phyloP scores from a whole-genome alignment of 2,329 filamentous ascomycete genomes.

The Akanthomyces uredinophilus region DNA sequence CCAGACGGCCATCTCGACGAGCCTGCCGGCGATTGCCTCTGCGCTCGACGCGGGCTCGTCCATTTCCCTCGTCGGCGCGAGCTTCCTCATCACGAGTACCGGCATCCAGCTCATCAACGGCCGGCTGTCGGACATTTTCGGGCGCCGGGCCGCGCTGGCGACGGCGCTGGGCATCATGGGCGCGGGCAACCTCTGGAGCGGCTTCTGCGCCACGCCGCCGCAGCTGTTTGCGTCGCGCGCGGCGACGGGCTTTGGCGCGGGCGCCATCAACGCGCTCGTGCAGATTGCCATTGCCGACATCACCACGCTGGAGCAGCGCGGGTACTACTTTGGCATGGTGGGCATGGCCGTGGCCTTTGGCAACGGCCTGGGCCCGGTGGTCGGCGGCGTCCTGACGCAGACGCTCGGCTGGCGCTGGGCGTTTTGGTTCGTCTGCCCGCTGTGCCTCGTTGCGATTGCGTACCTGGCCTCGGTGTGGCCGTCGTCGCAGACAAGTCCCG shows the following conservation, averaged over 20 bases:
- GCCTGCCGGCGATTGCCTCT: conserved; percentile 1
- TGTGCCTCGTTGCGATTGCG: background rate
- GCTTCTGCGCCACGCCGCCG: background rate
- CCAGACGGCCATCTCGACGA: conserved; percentile 8
- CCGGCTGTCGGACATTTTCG: conserved; percentile 4
- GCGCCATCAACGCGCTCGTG: conserved; percentile 7
- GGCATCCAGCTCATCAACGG: conserved; percentile 9
- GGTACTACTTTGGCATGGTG: conserved; percentile 8
- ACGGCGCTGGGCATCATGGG: conserved; percentile 4
- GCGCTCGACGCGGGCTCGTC: conserved; percentile 6
- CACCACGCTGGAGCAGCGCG: conserved; percentile 2
- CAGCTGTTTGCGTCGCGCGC: conserved; percentile 7
- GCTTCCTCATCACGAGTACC: conserved; percentile 9
- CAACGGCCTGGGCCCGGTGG: background rate
- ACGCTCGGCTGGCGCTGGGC: conserved; percentile 1
- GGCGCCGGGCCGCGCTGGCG: background rate
- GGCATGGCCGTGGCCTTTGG: background rate
- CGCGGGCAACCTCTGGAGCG: conserved; percentile 9
- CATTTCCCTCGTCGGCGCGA: conserved; percentile 8
- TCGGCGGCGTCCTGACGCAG: conserved; percentile 7
- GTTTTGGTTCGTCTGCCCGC: conserved; percentile 9
- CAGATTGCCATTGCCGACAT: conserved; percentile 8
- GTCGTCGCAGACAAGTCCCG: no score
- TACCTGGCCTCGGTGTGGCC: conserved; percentile 1
- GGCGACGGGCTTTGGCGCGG: background rate